A percentile compares a stretch with the other conserved stretches of the same genome.
These are phyloP conservation scores for Rhizopogon parksii DNA, from an alignment of 1,284 basidiomycete species.

Conservation along the genomic window DNA sequence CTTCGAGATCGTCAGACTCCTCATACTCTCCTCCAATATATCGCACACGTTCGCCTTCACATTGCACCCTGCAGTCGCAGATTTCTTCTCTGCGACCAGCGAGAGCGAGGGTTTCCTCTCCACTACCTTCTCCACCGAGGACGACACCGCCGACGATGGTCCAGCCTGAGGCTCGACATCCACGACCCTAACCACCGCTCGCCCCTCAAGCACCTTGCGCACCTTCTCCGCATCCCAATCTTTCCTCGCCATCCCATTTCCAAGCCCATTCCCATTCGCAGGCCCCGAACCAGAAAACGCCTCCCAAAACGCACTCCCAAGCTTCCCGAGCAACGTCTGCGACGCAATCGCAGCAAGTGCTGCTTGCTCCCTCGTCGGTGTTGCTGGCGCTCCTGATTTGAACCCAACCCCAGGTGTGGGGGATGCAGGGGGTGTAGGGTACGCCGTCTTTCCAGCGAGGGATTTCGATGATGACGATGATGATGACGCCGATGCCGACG, in stretches of 20 bases:
- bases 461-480: constrained; percentile 3
- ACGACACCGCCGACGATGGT: background rate
- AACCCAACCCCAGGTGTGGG: constrained; percentile 13
- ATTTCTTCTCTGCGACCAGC: constrained; percentile 10
- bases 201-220: constrained; percentile 66
- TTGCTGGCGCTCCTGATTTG: constrained; percentile 6
- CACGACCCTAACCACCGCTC: constrained; percentile 66
- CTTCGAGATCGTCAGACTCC: constrained; percentile 50
- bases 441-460: constrained; percentile 11
- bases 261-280: background rate
- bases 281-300: constrained; percentile 53
- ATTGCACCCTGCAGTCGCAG: constrained; percentile 16
- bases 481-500: constrained; percentile 7
- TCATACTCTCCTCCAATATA: constrained; percentile 58
- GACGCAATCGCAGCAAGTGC: constrained; percentile 60
- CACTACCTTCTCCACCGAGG: background rate
- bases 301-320: constrained; percentile 74
- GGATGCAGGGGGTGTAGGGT: constrained; percentile 27
- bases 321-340: constrained; percentile 60
- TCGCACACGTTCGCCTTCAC: constrained; percentile 27
- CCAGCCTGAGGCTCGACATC: constrained; percentile 45
- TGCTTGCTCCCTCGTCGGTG: constrained; percentile 29
- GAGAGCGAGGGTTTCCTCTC: constrained; percentile 2
- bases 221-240: constrained; percentile 73
- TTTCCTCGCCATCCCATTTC: constrained; percentile 10